Conservation (phyloP, 192 early-diverging fungal species). For the Physocladia obscura region DNA sequence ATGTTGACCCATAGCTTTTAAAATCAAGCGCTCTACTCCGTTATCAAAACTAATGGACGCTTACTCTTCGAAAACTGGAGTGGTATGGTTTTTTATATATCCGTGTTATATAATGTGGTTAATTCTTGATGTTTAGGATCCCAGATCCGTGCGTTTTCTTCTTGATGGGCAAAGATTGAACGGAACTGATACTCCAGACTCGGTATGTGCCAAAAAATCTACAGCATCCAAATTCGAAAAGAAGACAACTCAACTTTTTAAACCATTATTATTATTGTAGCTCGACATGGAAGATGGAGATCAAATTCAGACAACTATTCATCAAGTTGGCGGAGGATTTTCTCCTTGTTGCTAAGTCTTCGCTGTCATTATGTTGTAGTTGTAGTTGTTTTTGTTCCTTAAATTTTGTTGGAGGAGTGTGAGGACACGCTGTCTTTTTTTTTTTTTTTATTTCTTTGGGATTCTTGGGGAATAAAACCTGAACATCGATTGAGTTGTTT, state of each 20-base stretch:
- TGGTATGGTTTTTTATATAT: constrained; percentile 34
- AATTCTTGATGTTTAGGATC: constrained; percentile 43
- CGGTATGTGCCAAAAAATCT: too few relatives aligned
- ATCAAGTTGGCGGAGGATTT: constrained; percentile 92
- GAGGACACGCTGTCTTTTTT: too few relatives aligned
- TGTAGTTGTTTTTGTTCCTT: too few relatives aligned
- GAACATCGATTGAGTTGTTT: too few relatives aligned
- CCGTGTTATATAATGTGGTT: not conserved
- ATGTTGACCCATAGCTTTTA: constrained; percentile 90
- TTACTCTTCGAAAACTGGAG: constrained; percentile 82
- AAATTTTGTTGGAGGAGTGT: too few relatives aligned
- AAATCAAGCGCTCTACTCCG: constrained; percentile 91
- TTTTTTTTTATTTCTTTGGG: too few relatives aligned
- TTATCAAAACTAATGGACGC: constrained; percentile 94
- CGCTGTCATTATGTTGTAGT: too few relatives aligned
- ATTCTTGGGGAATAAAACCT: too few relatives aligned
- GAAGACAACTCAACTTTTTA: not conserved
- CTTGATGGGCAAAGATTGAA: constrained; percentile 87
- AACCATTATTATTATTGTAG: constrained; percentile 41
- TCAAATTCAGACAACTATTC: constrained; percentile 89
- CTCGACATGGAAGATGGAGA: constrained; percentile 95
- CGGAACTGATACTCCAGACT: constrained; percentile 77
- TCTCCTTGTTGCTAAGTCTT: too few relatives aligned
- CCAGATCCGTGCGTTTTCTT: constrained; percentile 81
- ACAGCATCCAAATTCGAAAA: too few relatives aligned